Evolutionary conservation across 495 filamentous ascomycete species (phyloP), one percentile per base, ranked within the genome.

Genomic region (Neurospora sp.): DNA sequence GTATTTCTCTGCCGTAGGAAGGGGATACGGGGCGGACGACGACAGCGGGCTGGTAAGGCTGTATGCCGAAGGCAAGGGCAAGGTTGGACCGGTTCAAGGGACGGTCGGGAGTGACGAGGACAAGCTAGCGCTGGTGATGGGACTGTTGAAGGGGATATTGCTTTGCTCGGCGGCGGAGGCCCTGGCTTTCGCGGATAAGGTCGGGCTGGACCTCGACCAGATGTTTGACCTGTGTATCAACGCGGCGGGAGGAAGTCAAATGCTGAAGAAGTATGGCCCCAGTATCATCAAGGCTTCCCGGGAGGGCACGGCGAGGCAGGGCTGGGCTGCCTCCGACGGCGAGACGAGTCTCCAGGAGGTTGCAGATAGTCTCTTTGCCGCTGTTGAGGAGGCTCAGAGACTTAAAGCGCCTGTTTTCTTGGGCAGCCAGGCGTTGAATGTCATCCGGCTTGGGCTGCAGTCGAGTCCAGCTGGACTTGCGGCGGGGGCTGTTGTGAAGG

Each of bases 1-100:
- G 22, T 94, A 93, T 77, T 84, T 89, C 41, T 77, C 86, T 18
- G 88, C 85, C 14, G 78, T 92, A 20, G 80, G 86, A 5, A 84
- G 87, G 53, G 92, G 90, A 5, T 91, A 86, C 76, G 90, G 88
- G 0, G 77, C 85, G 4, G 85, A 91, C 68, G 92, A 94, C 74
- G 92, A 94, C 75, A 89, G 91, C 44, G 85, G 86, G n/a, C 84
- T 93, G 71, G 85, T 92, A 40, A 84, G 89, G 73, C 80, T 93
- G 74, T 94, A 88, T 71, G 83, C 78, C 31, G 81, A 84, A 69
- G 79, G 79, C 70, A 79, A 76, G 69, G 78, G 72, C 46, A 83
- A 76, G 76, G 79, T 74, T 48, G 82, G 69, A 1, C 75, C 79
- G 80, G 70, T 83, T 77, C n/a, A 85, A 82, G 73, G 79, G 42